Percentiles rank a stretch among this genome's conserved stretches.
phyloP scores from a whole-genome alignment of 1,139 yeast species.

The Sugiyamaella grinbergsii region DNA sequence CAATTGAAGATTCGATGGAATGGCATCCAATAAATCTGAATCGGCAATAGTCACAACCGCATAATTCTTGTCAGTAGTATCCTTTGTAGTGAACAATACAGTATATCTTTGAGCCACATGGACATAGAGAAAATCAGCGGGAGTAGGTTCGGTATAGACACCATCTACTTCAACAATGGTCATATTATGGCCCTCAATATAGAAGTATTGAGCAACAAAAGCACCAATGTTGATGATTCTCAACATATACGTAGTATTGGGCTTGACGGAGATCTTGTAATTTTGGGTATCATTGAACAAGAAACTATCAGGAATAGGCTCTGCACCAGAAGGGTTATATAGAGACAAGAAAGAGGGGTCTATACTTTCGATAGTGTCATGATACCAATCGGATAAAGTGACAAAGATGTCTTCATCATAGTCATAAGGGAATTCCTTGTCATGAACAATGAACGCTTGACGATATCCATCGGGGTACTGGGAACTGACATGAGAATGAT shows the following conservation, averaged over 20 bases:
- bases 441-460: conserved; percentile 72
- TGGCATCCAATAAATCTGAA: conserved; percentile 71
- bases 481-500: conserved; percentile 84
- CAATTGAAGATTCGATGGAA: conserved; percentile 62
- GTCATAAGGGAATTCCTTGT: conserved; percentile 54
- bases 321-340: conserved; percentile 95
- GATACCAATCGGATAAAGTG: conserved; percentile 83
- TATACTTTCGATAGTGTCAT: conserved; percentile 57
- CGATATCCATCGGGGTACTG: conserved; percentile 94
- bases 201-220: conserved; percentile 81
- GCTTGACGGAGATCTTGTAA: conserved; percentile 65
- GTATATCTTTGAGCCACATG: conserved; percentile 80
- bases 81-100: conserved; percentile 70
- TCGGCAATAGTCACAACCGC: conserved; percentile 81
- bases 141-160: conserved; percentile 65
- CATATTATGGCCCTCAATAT: conserved; percentile 81
- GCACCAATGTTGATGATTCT: conserved; percentile 83
- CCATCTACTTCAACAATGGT: conserved; percentile 86
- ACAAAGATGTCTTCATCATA: conserved; percentile 77
- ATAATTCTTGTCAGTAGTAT: conserved; percentile 59
- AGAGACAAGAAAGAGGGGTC: conserved; percentile 58
- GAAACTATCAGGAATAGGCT: conserved; percentile 83
- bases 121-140: conserved; percentile 61
- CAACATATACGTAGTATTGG: conserved; percentile 76
- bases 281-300: conserved; percentile 78